These are phyloP conservation scores for Volvox reticuliferus DNA, from an alignment of 139 green algal species.

Conservation along the genomic window DNA sequence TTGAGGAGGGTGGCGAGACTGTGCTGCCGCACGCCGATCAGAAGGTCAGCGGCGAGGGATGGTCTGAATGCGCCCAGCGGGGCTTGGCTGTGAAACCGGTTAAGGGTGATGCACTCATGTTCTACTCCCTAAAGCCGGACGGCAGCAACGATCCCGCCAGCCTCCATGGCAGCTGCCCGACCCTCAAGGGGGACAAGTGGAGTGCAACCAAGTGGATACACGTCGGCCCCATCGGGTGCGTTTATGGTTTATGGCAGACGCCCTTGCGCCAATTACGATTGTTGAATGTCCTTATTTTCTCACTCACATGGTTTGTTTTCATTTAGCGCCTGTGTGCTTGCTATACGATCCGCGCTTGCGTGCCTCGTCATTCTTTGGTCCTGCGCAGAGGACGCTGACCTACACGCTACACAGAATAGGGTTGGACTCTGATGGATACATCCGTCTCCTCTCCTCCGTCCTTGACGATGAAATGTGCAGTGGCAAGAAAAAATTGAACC, in stretches of 20 bases:
- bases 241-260: neutral
- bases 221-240: conserved; percentile 63
- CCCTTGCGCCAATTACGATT: no score
- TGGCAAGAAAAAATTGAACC: neutral
- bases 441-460: neutral
- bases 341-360: neutral
- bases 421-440: neutral
- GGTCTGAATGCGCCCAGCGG: conserved; percentile 71
- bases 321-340: no score
- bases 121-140: conserved; percentile 73
- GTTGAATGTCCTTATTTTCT: no score
- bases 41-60: conserved; percentile 55
- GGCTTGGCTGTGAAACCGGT: conserved; percentile 71
- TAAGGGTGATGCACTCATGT: conserved; percentile 73
- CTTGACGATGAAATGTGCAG: conserved; percentile 18
- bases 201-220: conserved; percentile 93
- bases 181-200: conserved; percentile 73
- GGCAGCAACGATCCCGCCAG: conserved; percentile 55
- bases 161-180: conserved; percentile 75
- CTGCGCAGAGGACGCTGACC: conserved; percentile 13
- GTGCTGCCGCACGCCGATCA: conserved; percentile 72
- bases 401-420: neutral
- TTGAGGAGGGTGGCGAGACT: conserved; percentile 73
- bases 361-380: neutral
- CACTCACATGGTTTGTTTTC: no score